These are phyloP conservation scores for Zostera marina DNA, from an alignment of 116 monocot species.

Conservation along the genomic window DNA sequence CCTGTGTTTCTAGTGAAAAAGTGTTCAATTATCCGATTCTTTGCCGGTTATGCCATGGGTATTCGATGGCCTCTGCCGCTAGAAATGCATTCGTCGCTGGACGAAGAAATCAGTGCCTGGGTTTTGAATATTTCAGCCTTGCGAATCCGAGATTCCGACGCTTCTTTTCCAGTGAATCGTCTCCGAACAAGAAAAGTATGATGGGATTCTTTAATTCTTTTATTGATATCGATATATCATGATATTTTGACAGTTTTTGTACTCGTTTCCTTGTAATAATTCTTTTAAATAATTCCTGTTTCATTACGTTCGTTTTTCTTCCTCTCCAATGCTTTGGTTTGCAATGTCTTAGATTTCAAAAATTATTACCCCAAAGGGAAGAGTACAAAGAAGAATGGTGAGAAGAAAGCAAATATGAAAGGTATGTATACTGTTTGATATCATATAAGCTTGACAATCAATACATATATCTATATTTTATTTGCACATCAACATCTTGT, in stretches of 20 bases:
- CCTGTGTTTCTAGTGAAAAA: too few species aligned
- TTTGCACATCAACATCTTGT: too few species aligned
- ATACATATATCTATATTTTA: too few species aligned
- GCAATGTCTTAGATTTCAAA: slow-evolving; percentile 22
- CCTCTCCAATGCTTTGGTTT: not conserved
- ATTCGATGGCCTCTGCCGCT: not conserved
- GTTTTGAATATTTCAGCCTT: slow-evolving; percentile 27
- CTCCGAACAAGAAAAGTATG: slow-evolving; percentile 29
- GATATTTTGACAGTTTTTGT: not conserved
- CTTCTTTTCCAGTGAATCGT: slow-evolving; percentile 26
- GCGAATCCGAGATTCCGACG: slow-evolving; percentile 27
- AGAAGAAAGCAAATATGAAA: slow-evolving; percentile 50
- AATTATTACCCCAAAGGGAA: slow-evolving; percentile 38
- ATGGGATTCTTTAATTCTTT: slow-evolving; percentile 1
- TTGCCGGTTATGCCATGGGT: too few species aligned
- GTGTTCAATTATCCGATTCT: too few species aligned
- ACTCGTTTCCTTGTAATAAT: not conserved
- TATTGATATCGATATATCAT: too few species aligned
- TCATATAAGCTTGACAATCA: too few species aligned
- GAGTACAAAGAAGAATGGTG: slow-evolving; percentile 23
- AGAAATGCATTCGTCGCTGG: slow-evolving; percentile 1
- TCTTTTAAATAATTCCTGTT: not conserved
- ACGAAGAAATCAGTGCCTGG: slow-evolving; percentile 2
- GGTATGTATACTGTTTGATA: slow-evolving; percentile 14
- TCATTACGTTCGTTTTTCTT: not conserved